Percentiles rank a stretch among this genome's conserved stretches.
These are phyloP conservation scores for Ajuga reptans DNA, from an alignment of 305 asterid species.

Conservation along the genomic window DNA sequence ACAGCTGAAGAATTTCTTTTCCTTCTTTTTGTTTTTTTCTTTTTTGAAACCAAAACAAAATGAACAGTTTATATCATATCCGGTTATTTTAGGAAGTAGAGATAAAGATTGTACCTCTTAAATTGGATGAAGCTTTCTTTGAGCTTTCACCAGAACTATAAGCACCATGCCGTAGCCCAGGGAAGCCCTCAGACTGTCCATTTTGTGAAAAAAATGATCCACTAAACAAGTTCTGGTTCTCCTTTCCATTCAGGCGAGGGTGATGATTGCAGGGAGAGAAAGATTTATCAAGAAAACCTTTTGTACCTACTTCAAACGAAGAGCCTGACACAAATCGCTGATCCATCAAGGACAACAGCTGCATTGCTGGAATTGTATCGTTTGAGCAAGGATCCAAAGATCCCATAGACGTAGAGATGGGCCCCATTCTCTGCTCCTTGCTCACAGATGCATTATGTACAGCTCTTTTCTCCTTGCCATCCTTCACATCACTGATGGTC, in stretches of 20 bases:
- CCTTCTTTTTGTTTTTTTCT: too few relatives aligned
- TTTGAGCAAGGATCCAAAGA: conserved; percentile 46
- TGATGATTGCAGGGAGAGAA: conserved; percentile 41
- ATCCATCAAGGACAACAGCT: conserved; percentile 68
- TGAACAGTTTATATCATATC: too few relatives aligned
- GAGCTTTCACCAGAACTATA: conserved; percentile 24
- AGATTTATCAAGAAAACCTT: conserved; percentile 32
- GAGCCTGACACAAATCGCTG: conserved; percentile 31
- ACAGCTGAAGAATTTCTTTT: not conserved
- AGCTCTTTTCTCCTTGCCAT: conserved; percentile 27
- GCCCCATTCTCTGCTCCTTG: conserved; percentile 25
- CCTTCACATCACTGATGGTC: conserved; percentile 41
- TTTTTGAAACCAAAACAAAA: not conserved
- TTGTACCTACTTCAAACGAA: conserved; percentile 31
- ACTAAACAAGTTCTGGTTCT: conserved; percentile 23
- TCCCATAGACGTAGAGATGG: conserved; percentile 25
- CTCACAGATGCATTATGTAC: conserved; percentile 22
- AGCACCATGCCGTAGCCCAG: conserved; percentile 17
- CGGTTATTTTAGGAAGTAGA: not conserved
- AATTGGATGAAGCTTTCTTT: conserved; percentile 24
- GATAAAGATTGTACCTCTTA: conserved; percentile 21
- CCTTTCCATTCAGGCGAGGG: conserved; percentile 30
- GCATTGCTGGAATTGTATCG: conserved; percentile 76
- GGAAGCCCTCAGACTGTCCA: conserved; percentile 25
- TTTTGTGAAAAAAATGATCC: conserved; percentile 26